Evolutionary conservation across 225 moss, liverwort and hornwort species (phyloP), one percentile per base, ranked within the genome.

Genomic region (Physcomitrium patens): DNA sequence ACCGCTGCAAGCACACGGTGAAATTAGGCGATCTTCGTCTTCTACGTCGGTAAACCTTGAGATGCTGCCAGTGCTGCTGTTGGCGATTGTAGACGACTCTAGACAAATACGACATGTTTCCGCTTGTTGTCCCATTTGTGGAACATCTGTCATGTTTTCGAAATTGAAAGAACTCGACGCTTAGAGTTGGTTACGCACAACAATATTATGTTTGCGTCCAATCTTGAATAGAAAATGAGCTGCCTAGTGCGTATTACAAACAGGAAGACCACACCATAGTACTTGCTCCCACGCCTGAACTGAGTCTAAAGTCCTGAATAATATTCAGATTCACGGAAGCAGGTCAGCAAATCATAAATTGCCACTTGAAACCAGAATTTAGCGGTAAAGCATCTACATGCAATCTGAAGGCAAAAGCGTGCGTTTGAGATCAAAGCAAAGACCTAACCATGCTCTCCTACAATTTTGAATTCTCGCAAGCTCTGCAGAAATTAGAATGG

Each of bases 41-140:
- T 72, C 75, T 12, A 79, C 77, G 65, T 74, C 60, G 12, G 57
- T 69, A 68, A 77, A 82, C 60, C 79, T 84, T 74, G 84, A 82
- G 14, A 78, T 63, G 72, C 86, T 79, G 63, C 79, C 75, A 44
- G 60, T 57, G 62, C 82, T 66, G 49, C 71, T 72, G 50, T 61
- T 72, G 51, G 86, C 82, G 9, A 86, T 68, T 49, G 66, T 75
- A 61, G 84, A 89, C 43, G 86, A 89, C 72, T 89, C 89, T 26
- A 89, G 61, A 78, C 89, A 89, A 54, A 89, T 89, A 53, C 86
- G 89, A 77, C 89, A 89, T 62, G 80, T 89, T 82, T 86, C 89
- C 76, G 84, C 84, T 63, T 46, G 75, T 53, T 75, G 83, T 26
- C 78, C 81, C 48, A n/a, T 53, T 70, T 63, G 71, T 24, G 67